phyloP scores from a whole-genome alignment of 192 early-diverging fungal genomes.

The Spizellomyces punctatus region DNA sequence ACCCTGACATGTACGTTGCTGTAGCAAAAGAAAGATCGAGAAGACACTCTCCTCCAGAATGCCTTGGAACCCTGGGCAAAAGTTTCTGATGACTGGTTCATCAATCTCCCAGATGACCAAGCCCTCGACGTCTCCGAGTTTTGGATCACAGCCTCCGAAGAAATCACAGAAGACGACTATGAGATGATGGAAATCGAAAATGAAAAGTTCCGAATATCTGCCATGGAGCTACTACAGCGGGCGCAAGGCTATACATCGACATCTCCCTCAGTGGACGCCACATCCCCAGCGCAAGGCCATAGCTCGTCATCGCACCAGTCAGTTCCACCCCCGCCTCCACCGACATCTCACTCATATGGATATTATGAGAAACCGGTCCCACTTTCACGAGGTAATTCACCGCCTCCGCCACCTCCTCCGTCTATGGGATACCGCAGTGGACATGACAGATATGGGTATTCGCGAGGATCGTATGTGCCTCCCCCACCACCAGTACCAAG shows the following conservation, averaged over 20 bases:
- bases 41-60: slow-evolving; percentile 13
- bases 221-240: no score
- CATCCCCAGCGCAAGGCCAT: background rate
- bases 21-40: slow-evolving; percentile 28
- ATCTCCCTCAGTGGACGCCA: background rate
- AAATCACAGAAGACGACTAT: slow-evolving; percentile 4
- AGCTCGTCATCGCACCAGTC: no score
- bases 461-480: no score
- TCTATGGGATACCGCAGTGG: no score
- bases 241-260: background rate
- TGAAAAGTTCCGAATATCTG: slow-evolving; percentile 1
- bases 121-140: slow-evolving; percentile 17
- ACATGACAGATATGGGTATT: no score
- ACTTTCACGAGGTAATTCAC: no score
- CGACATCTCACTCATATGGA: no score
- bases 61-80: background rate
- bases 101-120: background rate
- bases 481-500: no score
- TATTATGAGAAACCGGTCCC: no score
- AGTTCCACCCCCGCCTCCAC: no score
- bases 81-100: slow-evolving; percentile 16
- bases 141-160: slow-evolving; percentile 10
- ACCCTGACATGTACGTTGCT: no score
- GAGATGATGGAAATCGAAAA: slow-evolving; percentile 5
- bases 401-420: no score